Percentiles rank a stretch among this genome's conserved stretches.
phyloP scores from a whole-genome alignment of 2,329 filamentous ascomycete species.

The Parascedosporium putredinis region DNA sequence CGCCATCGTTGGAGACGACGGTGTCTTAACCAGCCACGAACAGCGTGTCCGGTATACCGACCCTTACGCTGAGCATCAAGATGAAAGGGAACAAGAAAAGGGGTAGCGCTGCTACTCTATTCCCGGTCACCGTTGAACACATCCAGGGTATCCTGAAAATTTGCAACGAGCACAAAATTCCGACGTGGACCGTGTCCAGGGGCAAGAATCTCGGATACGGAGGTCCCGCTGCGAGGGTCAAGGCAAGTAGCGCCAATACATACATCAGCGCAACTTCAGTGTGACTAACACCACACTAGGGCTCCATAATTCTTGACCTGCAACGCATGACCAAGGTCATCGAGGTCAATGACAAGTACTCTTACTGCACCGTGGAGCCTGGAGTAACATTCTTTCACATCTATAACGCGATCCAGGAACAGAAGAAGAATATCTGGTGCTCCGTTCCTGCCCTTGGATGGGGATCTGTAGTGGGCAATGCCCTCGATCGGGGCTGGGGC shows the following conservation, averaged over 20 bases:
- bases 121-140: conserved; percentile 27
- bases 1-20: not conserved
- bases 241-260: not conserved
- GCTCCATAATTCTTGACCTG: conserved; percentile 31
- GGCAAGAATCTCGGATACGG: conserved; percentile 32
- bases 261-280: too few species aligned
- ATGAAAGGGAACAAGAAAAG: conserved; percentile 4
- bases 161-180: conserved; percentile 24
- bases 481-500: conserved; percentile 33
- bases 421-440: conserved; percentile 29
- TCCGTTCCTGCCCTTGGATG: conserved; percentile 31
- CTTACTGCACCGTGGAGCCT: conserved; percentile 41
- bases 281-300: too few species aligned
- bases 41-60: conserved; percentile 2
- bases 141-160: conserved; percentile 12
- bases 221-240: conserved; percentile 29
- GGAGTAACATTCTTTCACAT: conserved; percentile 43
- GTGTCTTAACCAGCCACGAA: not conserved
- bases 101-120: conserved; percentile 12
- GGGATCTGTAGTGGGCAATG: conserved; percentile 33
- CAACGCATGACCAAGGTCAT: conserved; percentile 41
- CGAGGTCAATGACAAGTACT: conserved; percentile 36
- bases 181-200: conserved; percentile 26
- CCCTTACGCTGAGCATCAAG: conserved; percentile 5
- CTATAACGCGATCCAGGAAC: conserved; percentile 29